phyloP scores from a whole-genome alignment of 1,139 yeast genomes.

The Pichia sp. region DNA sequence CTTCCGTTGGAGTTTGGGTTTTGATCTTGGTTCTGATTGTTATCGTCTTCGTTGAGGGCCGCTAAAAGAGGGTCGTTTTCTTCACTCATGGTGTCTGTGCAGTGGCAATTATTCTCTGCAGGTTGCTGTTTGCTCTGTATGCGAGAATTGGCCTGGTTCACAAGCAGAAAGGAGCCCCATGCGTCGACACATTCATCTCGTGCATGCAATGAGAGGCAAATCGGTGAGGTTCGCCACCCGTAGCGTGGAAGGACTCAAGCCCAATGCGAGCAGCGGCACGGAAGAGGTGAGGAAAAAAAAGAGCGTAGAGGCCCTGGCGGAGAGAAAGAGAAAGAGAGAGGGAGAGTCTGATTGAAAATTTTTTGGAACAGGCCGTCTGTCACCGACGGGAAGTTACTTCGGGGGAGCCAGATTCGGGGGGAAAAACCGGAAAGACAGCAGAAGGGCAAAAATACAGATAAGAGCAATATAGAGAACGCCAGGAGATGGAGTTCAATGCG shows the following conservation, averaged over 20 bases:
- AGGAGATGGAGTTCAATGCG: constrained; percentile 83
- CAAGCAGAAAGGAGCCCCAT: neutral
- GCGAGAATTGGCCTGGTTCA: too few relatives aligned
- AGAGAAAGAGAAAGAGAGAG: neutral
- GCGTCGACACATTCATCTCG: neutral
- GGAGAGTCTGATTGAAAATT: neutral
- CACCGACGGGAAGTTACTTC: too few relatives aligned
- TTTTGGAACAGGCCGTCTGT: neutral
- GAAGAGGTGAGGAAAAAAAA: neutral
- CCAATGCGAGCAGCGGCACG: neutral
- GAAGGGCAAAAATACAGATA: neutral
- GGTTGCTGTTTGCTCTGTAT: neutral
- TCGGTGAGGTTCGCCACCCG: constrained; percentile 2
- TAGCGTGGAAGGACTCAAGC: neutral
- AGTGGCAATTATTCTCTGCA: neutral
- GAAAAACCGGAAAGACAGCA: neutral
- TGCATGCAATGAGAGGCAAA: neutral
- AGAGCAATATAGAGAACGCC: neutral
- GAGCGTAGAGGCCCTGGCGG: neutral
- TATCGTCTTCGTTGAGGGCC: constrained; percentile 55
- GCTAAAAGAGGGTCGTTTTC: constrained; percentile 72
- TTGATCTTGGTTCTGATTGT: constrained; percentile 23
- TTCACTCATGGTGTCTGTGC: constrained; percentile 46
- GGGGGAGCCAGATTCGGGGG: neutral
- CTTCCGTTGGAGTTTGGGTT: neutral